Conservation (phyloP, 345 rosid species). For the Hypericum perforatum region DNA sequence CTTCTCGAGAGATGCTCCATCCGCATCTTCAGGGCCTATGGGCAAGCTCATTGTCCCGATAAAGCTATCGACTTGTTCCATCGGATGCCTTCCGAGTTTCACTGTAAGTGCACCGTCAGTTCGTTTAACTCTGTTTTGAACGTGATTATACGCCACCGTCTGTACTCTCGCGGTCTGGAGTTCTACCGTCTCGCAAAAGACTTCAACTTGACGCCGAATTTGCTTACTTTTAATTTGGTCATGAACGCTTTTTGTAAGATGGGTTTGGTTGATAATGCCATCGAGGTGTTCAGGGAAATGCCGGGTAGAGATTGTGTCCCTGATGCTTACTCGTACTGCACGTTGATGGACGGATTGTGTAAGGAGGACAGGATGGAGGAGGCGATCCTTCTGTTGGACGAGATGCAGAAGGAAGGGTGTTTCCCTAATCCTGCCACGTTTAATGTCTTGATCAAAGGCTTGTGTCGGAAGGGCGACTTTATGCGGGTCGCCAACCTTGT, state of each 20-base stretch:
- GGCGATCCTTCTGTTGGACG: slow-evolving; percentile 75
- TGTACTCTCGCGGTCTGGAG: slow-evolving; percentile 50
- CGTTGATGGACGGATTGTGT: slow-evolving; percentile 93
- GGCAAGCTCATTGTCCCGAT: slow-evolving; percentile 52
- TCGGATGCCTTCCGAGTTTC: slow-evolving; percentile 51
- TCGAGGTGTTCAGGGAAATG: slow-evolving; percentile 69
- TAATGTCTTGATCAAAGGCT: slow-evolving; percentile 71
- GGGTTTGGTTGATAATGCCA: slow-evolving; percentile 57
- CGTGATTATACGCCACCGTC: slow-evolving; percentile 44
- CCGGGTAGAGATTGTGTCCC: slow-evolving; percentile 41
- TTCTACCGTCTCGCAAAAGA: slow-evolving; percentile 45
- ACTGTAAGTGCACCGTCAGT: slow-evolving; percentile 57
- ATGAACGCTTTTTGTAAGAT: slow-evolving; percentile 66
- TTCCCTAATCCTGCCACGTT: slow-evolving; percentile 53
- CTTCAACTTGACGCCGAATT: slow-evolving; percentile 41
- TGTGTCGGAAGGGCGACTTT: slow-evolving; percentile 78
- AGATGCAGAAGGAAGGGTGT: slow-evolving; percentile 90
- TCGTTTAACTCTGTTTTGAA: slow-evolving; percentile 88
- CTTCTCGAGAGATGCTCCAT: slow-evolving; percentile 53
- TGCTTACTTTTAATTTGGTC: slow-evolving; percentile 59
- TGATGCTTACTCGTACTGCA: slow-evolving; percentile 73
- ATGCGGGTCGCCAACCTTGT: slow-evolving; percentile 64
- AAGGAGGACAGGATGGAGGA: slow-evolving; percentile 70
- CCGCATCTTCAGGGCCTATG: slow-evolving; percentile 59
- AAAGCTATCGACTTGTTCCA: slow-evolving; percentile 60